These are phyloP conservation scores for Astragalus membranaceus DNA, from an alignment of 306 rosid genomes.

Conservation along the genomic window DNA sequence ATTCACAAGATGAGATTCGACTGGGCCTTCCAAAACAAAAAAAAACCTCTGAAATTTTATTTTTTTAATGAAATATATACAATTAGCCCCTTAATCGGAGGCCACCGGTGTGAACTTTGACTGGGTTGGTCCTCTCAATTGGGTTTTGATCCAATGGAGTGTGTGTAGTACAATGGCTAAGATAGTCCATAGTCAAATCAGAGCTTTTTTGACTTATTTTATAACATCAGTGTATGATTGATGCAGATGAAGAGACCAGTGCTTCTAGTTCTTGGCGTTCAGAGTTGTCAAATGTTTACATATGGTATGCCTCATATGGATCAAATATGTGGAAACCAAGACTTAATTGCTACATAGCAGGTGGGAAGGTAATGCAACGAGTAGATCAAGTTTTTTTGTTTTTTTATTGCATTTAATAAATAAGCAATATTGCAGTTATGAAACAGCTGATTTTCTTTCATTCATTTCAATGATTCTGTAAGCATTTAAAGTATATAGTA, in stretches of 20 bases:
- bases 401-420: background rate
- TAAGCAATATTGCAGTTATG: background rate
- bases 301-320: conserved; percentile 89
- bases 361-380: conserved; percentile 67
- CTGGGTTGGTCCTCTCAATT: background rate
- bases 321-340: conserved; percentile 80
- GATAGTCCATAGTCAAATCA: background rate
- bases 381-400: background rate
- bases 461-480: background rate
- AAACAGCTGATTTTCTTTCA: background rate
- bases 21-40: too few species aligned
- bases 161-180: background rate
- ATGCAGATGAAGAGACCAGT: conserved; percentile 42
- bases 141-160: background rate
- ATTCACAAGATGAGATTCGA: too few species aligned
- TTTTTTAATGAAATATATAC: background rate
- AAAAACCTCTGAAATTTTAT: background rate
- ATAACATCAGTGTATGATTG: background rate
- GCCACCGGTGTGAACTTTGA: background rate
- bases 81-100: background rate
- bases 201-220: background rate
- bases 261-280: conserved; percentile 55
- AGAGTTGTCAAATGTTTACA: conserved; percentile 49
- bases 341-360: conserved; percentile 63
- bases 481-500: background rate